Base-by-base conservation (phyloP, 2,329 filamentous ascomycete genomes). In the Trichoderma atrobrunneum region DNA sequence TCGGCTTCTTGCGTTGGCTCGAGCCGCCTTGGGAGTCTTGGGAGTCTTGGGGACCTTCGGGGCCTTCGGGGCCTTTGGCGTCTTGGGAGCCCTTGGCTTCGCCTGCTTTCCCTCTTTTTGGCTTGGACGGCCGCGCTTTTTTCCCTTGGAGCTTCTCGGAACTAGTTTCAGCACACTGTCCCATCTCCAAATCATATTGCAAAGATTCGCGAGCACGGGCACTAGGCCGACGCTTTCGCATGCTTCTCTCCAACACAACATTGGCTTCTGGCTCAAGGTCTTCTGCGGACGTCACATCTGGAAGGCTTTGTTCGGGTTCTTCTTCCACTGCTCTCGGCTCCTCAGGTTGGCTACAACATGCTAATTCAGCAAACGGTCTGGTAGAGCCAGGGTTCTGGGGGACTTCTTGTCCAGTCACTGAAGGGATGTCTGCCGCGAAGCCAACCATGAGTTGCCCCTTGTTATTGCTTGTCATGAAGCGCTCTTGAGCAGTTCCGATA, bases 401-500 rank as follows among this genome's bases (percentile, higher is more conserved):
- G 57, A 8, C 30, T 62, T 54, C 8, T n/a, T 54, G 28, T n/a
- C 8, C 57, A 62, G 57, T 39, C 26, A n/a, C 67, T 10, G 43
- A 62, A 62, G 57, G 30, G n/a, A 51, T 7, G 21, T 62, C 66
- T 30, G 57, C 30, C 67, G 57, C 67, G 18, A 70, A 51, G 26
- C 67, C 67, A 70, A 70, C 39, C 67, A 70, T 62, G n/a, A 70
- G 39, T 54, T 70, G 57, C 28, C 67, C 67, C 30, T 36, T 62
- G 16, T 30, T 39, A 62, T 70, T 70, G 67, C 67, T 70, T 62
- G 67, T 70, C 67, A 70, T 70, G n/a, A 70, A 70, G 39, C 67
- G 67, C 34, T 43, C 39, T 28, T 43, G 67, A 62, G 67, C 67
- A 62, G 67, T 43, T 61, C 67, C 67, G 30, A 70, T 39, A 30